Conservation (phyloP, 345 rosid species). For the Lepidium aucheri region DNA sequence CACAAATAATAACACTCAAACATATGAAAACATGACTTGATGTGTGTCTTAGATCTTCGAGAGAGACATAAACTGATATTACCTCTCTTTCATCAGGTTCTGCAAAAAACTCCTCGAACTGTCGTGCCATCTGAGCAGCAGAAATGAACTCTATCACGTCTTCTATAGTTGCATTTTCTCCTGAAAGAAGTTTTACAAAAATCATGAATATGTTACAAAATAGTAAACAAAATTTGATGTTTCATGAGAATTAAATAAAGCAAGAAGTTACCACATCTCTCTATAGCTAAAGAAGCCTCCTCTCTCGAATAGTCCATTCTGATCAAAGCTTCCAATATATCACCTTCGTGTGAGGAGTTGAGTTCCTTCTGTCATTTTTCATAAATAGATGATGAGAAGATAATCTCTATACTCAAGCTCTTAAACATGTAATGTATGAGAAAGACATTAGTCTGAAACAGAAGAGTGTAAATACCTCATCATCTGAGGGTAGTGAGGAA, state of each 20-base stretch:
- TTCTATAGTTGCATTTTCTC: constrained; percentile 6
- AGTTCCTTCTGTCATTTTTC: neutral
- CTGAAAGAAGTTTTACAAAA: neutral
- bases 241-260: too few relatives aligned
- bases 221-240: too few relatives aligned
- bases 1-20: neutral
- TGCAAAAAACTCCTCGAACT: neutral
- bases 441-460: neutral
- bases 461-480: neutral
- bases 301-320: neutral
- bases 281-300: constrained; percentile 7
- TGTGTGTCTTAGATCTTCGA: neutral
- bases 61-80: neutral
- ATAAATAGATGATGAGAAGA: neutral
- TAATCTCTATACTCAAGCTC: neutral
- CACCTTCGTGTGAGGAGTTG: neutral
- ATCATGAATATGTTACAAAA: neutral
- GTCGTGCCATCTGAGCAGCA: constrained; percentile 21
- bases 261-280: constrained; percentile 19
- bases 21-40: neutral
- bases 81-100: constrained; percentile 8
- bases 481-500: neutral
- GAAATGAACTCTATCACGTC: constrained; percentile 24
- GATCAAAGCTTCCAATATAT: neutral
- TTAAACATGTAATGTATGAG: neutral